phyloP scores from a whole-genome alignment of 1,139 yeast species.

The Blastobotrys persicus region DNA sequence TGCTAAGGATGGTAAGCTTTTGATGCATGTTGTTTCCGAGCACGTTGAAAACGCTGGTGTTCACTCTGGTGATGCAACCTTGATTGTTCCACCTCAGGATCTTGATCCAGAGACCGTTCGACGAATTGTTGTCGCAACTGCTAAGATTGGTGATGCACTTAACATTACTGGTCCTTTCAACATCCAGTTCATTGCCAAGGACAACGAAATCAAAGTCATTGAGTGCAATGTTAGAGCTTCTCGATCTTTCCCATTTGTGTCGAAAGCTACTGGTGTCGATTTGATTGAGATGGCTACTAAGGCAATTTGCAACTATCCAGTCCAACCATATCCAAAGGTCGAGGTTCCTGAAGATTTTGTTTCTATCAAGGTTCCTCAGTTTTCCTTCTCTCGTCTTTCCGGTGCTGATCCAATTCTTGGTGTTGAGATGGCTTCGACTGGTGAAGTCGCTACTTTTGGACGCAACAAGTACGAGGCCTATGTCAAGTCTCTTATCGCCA shows the following conservation, averaged over 20 bases:
- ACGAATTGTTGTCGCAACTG: conserved; percentile 91
- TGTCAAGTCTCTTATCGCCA: conserved; percentile 87
- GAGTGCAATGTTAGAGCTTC: conserved; percentile 99
- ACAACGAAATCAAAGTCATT: conserved; percentile 83
- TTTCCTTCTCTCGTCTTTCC: conserved; percentile 94
- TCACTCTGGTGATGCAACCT: conserved; percentile 97
- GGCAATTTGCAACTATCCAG: conserved; percentile 75
- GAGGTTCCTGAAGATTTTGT: conserved; percentile 87
- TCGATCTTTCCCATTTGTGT: conserved; percentile 97
- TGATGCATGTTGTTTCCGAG: conserved; percentile 95
- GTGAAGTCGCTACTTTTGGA: conserved; percentile 98
- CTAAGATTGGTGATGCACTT: conserved; percentile 92
- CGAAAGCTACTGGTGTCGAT: conserved; percentile 90
- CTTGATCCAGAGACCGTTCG: conserved; percentile 87
- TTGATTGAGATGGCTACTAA: conserved; percentile 92
- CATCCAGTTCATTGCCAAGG: conserved; percentile 94
- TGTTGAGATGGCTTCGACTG: conserved; percentile 98
- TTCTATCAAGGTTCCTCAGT: conserved; percentile 97
- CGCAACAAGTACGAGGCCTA: conserved; percentile 96
- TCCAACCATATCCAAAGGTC: conserved; percentile 85
- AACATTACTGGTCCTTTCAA: conserved; percentile 97
- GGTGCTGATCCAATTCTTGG: conserved; percentile 99
- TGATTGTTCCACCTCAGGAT: conserved; percentile 94
- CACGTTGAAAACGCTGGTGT: conserved; percentile 99
- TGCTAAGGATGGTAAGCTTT: conserved; percentile 79